These are phyloP conservation scores for Apiotrichum domesticum DNA, from an alignment of 1,284 basidiomycete species.

Conservation along the genomic window DNA sequence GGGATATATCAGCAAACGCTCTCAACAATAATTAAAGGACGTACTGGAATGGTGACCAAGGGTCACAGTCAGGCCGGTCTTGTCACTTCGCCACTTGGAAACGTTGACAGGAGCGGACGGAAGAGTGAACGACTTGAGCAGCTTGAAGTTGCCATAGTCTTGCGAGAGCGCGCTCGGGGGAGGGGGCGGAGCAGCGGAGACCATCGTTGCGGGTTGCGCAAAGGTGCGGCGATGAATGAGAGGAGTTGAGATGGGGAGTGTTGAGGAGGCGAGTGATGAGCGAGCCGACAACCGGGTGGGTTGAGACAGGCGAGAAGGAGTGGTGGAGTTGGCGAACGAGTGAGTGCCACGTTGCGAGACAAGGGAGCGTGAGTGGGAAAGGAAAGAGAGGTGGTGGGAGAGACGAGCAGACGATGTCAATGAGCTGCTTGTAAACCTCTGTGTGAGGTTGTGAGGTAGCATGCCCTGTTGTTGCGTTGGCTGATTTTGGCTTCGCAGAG, in stretches of 20 bases:
- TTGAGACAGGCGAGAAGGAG: too few species aligned
- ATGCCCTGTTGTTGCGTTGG: background rate
- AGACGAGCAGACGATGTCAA: too few species aligned
- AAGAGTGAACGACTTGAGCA: slow-evolving; percentile 38
- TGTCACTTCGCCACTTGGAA: slow-evolving; percentile 46
- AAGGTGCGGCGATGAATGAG: background rate
- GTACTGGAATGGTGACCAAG: slow-evolving; percentile 66
- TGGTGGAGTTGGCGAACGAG: too few species aligned
- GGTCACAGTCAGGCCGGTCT: slow-evolving; percentile 49
- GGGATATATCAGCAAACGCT: background rate
- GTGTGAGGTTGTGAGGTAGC: slow-evolving; percentile 4
- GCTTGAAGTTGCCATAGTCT: slow-evolving; percentile 43
- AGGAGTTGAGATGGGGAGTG: background rate
- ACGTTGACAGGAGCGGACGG: slow-evolving; percentile 43
- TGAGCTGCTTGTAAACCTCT: background rate
- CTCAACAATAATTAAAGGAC: slow-evolving; percentile 13
- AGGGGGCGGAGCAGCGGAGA: background rate
- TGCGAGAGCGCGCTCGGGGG: background rate
- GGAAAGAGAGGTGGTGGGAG: background rate
- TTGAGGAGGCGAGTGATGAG: background rate
- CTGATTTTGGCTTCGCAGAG: too few species aligned
- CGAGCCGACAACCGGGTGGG: too few species aligned
- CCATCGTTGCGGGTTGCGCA: slow-evolving; percentile 4
- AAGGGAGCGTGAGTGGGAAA: background rate
- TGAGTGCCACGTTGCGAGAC: too few species aligned